These are phyloP conservation scores for Ascodesmis nigricans DNA, from an alignment of 495 filamentous ascomycete genomes.

Conservation along the genomic window DNA sequence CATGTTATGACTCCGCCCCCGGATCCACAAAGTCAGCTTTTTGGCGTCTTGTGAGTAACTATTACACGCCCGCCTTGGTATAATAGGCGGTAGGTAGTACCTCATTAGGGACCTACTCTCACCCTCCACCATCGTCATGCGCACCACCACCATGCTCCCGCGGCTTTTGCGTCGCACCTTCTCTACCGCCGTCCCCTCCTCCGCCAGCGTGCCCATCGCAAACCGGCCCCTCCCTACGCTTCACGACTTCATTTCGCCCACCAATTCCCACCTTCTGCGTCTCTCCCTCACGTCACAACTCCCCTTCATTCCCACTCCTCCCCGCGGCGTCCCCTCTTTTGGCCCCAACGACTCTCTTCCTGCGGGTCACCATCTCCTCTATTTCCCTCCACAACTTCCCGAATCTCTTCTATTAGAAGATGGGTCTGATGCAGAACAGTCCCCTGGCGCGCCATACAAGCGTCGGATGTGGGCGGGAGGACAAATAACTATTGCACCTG, in stretches of 20 bases:
- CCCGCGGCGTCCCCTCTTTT: slow-evolving; percentile 23
- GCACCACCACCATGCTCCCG: too few relatives aligned
- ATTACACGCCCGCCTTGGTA: too few relatives aligned
- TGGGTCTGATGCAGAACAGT: slow-evolving; percentile 50
- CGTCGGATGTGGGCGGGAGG: slow-evolving; percentile 70
- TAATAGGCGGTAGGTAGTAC: too few relatives aligned
- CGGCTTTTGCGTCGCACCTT: too few relatives aligned
- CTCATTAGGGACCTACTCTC: too few relatives aligned
- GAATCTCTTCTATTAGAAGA: slow-evolving; percentile 37
- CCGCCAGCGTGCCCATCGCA: too few relatives aligned
- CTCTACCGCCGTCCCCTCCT: too few relatives aligned
- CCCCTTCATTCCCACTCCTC: slow-evolving; percentile 23
- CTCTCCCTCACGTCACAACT: slow-evolving; percentile 30
- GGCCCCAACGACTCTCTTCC: slow-evolving; percentile 23
- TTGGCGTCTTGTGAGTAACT: too few relatives aligned
- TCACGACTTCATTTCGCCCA: slow-evolving; percentile 42
- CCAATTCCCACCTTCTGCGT: slow-evolving; percentile 40
- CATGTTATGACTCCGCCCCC: too few relatives aligned
- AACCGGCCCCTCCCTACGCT: slow-evolving; percentile 32
- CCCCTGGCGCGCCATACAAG: slow-evolving; percentile 38
- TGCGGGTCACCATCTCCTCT: slow-evolving; percentile 47
- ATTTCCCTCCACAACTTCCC: slow-evolving; percentile 41
- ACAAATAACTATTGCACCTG: too few relatives aligned
- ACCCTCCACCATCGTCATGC: too few relatives aligned
- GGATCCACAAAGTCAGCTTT: too few relatives aligned